These are phyloP conservation scores for Leptomonas pyrrhocoris DNA, from an alignment of 208 protist species.

Conservation along the genomic window DNA sequence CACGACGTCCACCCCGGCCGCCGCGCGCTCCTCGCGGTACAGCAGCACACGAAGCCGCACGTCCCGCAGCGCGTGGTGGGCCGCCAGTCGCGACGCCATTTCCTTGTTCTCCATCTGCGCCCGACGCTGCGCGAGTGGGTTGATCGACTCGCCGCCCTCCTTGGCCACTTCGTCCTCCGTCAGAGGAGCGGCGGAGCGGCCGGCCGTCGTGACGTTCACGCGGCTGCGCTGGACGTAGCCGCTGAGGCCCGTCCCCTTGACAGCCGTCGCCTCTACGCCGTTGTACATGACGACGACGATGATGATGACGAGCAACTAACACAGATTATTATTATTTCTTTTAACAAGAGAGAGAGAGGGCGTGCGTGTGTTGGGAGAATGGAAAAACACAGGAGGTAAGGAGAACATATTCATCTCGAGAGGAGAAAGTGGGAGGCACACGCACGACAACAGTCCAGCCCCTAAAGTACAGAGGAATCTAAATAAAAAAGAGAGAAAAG, in stretches of 20 bases:
- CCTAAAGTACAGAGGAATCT: neutral
- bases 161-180: constrained; percentile 33
- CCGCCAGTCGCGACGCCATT: constrained; percentile 52
- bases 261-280: constrained; percentile 54
- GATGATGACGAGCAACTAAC: no score
- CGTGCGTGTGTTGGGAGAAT: no score
- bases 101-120: constrained; percentile 73
- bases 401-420: no score
- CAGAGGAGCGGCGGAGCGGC: constrained; percentile 22
- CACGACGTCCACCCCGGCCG: constrained; percentile 41
- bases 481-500: neutral
- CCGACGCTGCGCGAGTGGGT: constrained; percentile 72
- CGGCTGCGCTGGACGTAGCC: constrained; percentile 87
- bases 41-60: constrained; percentile 64
- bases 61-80: constrained; percentile 58
- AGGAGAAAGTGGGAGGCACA: no score
- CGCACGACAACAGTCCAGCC: no score
- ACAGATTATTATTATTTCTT: no score
- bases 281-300: constrained; percentile 68
- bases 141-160: constrained; percentile 43
- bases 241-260: constrained; percentile 86
- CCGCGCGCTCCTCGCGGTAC: constrained; percentile 75
- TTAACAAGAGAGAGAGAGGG: no score
- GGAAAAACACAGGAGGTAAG: no score
- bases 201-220: constrained; percentile 28